Conservation (phyloP, 1,284 basidiomycete genomes). For the Bjerkandera adusta region DNA sequence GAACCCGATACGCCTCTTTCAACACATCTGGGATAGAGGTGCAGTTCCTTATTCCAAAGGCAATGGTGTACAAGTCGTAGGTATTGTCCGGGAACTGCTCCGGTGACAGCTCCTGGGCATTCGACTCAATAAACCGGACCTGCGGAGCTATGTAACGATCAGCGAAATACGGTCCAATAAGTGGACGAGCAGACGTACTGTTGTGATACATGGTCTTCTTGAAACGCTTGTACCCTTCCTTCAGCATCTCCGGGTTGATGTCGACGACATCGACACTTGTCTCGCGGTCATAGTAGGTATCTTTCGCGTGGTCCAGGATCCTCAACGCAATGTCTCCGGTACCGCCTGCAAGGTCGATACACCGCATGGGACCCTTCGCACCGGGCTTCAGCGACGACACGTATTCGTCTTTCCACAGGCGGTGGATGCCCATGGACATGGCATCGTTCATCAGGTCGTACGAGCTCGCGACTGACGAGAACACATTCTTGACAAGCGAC, state of each 20-base stretch:
- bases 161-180: slow-evolving; percentile 8
- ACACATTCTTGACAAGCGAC: slow-evolving; percentile 84
- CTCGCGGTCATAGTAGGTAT: slow-evolving; percentile 86
- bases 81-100: slow-evolving; percentile 75
- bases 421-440: slow-evolving; percentile 94
- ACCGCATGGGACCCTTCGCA: slow-evolving; percentile 65
- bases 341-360: slow-evolving; percentile 96
- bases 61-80: slow-evolving; percentile 97
- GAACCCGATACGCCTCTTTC: slow-evolving; percentile 87
- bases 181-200: slow-evolving; percentile 54
- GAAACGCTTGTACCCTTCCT: slow-evolving; percentile 88
- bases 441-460: slow-evolving; percentile 99
- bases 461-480: slow-evolving; percentile 92
- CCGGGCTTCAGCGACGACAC: slow-evolving; percentile 83
- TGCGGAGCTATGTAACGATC: slow-evolving; percentile 72
- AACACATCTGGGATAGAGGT: slow-evolving; percentile 91
- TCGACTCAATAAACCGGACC: slow-evolving; percentile 90
- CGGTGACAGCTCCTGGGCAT: slow-evolving; percentile 80
- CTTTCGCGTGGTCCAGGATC: slow-evolving; percentile 89
- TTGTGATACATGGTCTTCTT: slow-evolving; percentile 97
- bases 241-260: slow-evolving; percentile 95
- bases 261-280: slow-evolving; percentile 91
- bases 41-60: slow-evolving; percentile 98
- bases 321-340: slow-evolving; percentile 97
- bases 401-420: slow-evolving; percentile 96